Evolutionary conservation across 306 rosid species (phyloP).

Genomic region (Prinsepia uniflora): DNA sequence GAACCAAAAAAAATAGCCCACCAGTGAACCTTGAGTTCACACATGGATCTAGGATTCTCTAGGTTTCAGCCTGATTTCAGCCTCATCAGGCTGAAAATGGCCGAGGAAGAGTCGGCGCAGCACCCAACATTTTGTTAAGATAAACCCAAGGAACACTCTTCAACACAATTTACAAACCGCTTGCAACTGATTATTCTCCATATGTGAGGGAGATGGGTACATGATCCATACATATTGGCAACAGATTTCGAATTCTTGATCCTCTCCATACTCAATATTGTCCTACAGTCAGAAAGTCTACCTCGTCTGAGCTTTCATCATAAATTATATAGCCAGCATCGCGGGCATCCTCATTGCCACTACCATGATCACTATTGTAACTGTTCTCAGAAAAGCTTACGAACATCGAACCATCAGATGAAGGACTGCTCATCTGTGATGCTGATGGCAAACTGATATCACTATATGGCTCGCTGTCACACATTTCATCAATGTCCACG

Average conservation of each 20-base stretch:
- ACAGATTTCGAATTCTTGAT: constrained; percentile 29
- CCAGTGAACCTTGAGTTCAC: too few relatives aligned
- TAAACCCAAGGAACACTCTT: background rate
- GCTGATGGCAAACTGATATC: constrained; percentile 64
- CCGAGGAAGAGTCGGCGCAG: too few relatives aligned
- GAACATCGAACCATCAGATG: constrained; percentile 67
- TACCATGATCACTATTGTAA: constrained; percentile 87
- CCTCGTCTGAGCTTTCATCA: constrained; percentile 91
- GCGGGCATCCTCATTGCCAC: constrained; percentile 91
- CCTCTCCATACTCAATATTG: constrained; percentile 9
- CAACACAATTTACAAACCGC: too few relatives aligned
- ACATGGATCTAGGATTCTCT: too few relatives aligned
- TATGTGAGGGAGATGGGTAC: constrained; percentile 30
- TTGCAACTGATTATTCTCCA: constrained; percentile 1
- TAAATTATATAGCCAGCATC: constrained; percentile 50
- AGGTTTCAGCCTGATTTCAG: too few relatives aligned
- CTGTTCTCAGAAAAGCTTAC: constrained; percentile 87
- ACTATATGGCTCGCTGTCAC: constrained; percentile 61
- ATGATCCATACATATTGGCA: constrained; percentile 36
- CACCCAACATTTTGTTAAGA: background rate
- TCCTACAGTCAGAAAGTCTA: constrained; percentile 51
- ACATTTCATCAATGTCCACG: constrained; percentile 58
- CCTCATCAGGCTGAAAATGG: too few relatives aligned
- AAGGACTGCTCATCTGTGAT: constrained; percentile 63
- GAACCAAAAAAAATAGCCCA: too few relatives aligned